These are phyloP conservation scores for Auxenochlorella pyrenoidosa DNA, from an alignment of 139 green algal species.

Conservation along the genomic window DNA sequence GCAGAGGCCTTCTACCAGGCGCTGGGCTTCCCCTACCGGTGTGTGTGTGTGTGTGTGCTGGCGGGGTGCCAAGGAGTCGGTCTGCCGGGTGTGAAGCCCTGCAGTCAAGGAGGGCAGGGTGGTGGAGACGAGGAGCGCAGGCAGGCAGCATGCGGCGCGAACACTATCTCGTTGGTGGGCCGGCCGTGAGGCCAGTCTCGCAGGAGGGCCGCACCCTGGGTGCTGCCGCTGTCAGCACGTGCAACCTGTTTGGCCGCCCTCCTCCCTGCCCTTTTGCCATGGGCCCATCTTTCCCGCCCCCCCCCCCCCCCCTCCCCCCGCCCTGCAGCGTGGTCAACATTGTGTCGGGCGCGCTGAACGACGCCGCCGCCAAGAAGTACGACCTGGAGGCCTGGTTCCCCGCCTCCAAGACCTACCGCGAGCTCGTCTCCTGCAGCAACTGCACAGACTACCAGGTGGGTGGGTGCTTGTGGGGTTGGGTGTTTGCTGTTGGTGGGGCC, in stretches of 20 bases:
- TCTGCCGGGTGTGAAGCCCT: no score
- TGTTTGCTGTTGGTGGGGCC: no score
- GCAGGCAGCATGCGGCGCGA: no score
- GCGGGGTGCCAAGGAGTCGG: no score
- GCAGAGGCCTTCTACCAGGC: constrained; percentile 81
- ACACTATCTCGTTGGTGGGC: no score
- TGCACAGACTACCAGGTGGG: constrained; percentile 37
- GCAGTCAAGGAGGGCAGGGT: no score
- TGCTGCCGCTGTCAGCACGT: neutral
- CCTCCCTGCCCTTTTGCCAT: neutral
- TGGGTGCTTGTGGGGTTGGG: neutral
- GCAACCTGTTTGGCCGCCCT: no score
- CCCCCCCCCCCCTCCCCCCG: neutral
- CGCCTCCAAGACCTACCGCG: constrained; percentile 86
- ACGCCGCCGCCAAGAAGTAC: constrained; percentile 99
- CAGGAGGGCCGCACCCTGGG: neutral
- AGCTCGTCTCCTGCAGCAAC: constrained; percentile 94
- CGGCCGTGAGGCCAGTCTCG: no score
- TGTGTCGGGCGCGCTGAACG: constrained; percentile 97
- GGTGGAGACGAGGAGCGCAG: no score
- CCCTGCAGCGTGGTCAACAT: constrained; percentile 80
- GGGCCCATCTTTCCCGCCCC: no score
- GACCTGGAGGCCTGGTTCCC: constrained; percentile 99
- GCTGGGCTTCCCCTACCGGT: constrained; percentile 88
- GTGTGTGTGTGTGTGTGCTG: neutral